Conservation (phyloP, 2,329 filamentous ascomycete species). For the Pseudogymnoascus sp. region DNA sequence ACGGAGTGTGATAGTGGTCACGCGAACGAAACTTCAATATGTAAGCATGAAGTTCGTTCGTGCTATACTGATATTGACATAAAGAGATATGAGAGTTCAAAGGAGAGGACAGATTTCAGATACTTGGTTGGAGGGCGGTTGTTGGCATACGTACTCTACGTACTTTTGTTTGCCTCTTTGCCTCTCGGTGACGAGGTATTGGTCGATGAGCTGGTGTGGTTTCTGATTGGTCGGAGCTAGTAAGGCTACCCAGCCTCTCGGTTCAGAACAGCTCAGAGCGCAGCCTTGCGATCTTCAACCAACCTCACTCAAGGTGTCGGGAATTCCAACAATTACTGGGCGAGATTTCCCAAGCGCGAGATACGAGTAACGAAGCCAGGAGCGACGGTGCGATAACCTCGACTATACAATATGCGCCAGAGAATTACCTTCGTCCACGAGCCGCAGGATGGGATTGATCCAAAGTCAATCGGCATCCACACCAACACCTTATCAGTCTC, state of each 20-base stretch:
- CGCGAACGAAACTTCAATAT: background rate
- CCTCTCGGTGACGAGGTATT: background rate
- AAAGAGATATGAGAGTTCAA: background rate
- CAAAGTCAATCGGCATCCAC: constrained; percentile 50
- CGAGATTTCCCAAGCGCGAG: background rate
- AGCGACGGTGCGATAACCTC: background rate
- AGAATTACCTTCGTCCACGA: constrained; percentile 71
- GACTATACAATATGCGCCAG: constrained; percentile 51
- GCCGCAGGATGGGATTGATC: constrained; percentile 54
- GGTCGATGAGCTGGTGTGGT: background rate
- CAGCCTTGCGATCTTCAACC: background rate
- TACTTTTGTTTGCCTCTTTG: background rate
- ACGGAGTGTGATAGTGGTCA: background rate
- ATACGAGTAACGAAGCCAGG: background rate
- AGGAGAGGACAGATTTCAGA: background rate
- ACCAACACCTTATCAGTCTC: constrained; percentile 45
- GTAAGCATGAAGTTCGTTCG: background rate
- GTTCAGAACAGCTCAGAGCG: background rate
- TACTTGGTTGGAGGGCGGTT: background rate
- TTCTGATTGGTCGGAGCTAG: background rate
- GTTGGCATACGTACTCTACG: background rate
- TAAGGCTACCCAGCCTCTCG: background rate
- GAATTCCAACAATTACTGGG: background rate
- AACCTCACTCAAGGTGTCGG: background rate
- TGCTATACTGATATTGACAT: background rate